phyloP scores from a whole-genome alignment of 1,284 basidiomycete species.

The Rhodotorula mucilaginosa region DNA sequence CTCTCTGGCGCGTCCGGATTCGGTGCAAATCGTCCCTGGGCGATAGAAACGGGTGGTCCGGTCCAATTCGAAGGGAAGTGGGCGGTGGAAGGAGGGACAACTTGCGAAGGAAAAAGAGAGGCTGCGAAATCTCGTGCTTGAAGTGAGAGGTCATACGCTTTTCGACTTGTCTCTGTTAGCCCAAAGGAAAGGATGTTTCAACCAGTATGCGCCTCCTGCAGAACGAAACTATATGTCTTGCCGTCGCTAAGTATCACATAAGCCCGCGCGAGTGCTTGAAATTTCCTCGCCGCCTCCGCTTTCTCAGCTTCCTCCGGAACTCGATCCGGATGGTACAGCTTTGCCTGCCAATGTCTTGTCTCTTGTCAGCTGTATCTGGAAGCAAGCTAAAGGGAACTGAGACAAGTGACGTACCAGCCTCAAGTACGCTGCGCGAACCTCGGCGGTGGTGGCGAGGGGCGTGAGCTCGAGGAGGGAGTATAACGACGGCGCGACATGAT shows the following conservation, averaged over 20 bases:
- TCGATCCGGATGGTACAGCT: conserved; percentile 12
- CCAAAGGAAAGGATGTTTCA: neutral
- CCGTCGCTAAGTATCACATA: neutral
- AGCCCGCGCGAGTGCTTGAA: conserved; percentile 5
- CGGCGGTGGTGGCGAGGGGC: conserved; percentile 1
- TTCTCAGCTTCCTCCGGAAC: neutral
- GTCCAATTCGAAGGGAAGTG: neutral
- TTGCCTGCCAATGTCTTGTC: conserved; percentile 1
- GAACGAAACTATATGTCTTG: neutral
- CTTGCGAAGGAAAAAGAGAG: neutral
- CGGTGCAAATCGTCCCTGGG: no score
- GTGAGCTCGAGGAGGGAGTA: conserved; percentile 4
- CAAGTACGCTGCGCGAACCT: conserved; percentile 7
- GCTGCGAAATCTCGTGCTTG: neutral
- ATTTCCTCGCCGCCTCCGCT: neutral
- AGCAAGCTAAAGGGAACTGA: no score
- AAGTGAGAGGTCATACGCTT: conserved; percentile 1
- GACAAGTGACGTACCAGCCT: neutral
- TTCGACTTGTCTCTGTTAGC: neutral
- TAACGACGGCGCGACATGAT: neutral
- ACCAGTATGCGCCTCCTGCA: neutral
- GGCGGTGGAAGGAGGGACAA: neutral
- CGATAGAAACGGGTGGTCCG: neutral
- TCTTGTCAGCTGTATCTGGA: neutral
- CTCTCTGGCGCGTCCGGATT: neutral